These are phyloP conservation scores for Symbiodinium pilosum DNA, from an alignment of 73 alveolate genomes.

Conservation along the genomic window DNA sequence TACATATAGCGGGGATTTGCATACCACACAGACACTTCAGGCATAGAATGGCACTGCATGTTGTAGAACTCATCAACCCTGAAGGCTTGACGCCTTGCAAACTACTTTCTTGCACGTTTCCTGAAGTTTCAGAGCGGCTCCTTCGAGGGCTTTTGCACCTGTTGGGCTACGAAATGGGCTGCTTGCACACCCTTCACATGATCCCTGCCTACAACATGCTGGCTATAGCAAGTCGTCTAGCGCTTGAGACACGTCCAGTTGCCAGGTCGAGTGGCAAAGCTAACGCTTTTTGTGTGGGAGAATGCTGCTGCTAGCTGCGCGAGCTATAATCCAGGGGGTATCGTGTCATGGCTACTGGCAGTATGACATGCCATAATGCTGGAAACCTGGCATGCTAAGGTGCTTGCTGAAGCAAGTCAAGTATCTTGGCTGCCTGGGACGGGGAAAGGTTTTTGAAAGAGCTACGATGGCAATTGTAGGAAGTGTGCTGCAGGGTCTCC, in stretches of 20 bases:
- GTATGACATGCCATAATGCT: neutral
- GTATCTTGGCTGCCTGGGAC: neutral
- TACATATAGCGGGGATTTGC: too few relatives aligned
- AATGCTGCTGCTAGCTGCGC: neutral
- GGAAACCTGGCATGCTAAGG: neutral
- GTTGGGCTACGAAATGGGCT: neutral
- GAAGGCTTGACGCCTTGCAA: too few relatives aligned
- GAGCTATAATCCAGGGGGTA: neutral
- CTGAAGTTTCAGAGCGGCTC: too few relatives aligned
- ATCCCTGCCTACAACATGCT: too few relatives aligned
- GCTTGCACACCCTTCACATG: too few relatives aligned
- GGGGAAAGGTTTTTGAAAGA: too few relatives aligned
- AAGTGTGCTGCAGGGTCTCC: too few relatives aligned
- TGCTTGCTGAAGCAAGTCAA: neutral
- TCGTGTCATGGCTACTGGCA: neutral
- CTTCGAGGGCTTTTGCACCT: neutral
- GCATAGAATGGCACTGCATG: too few relatives aligned
- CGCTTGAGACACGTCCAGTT: neutral
- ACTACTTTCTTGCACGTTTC: too few relatives aligned
- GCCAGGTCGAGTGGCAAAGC: neutral
- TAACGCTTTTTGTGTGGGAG: neutral
- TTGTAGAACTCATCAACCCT: too few relatives aligned
- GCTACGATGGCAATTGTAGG: too few relatives aligned
- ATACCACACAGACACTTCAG: too few relatives aligned
- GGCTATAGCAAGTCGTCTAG: neutral